Evolutionary conservation across 2,329 filamentous ascomycete species (phyloP).

Genomic region (Colletotrichum tabaci): DNA sequence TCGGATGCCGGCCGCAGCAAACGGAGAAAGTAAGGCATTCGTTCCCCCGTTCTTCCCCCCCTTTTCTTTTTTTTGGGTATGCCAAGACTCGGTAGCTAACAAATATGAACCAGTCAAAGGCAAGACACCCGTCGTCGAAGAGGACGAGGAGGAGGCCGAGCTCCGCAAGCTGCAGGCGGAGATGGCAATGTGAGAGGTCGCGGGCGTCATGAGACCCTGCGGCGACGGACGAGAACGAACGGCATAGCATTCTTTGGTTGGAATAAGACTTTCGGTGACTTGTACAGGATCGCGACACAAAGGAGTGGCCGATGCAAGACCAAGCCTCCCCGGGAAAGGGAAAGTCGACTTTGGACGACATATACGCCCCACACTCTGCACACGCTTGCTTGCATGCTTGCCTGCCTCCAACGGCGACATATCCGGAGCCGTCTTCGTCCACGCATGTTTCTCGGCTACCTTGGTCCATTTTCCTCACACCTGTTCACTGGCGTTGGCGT

Average conservation of each 20-base stretch:
- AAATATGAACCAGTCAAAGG: slow-evolving; percentile 60
- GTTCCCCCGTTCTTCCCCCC: no score
- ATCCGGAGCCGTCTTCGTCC: slow-evolving; percentile 18
- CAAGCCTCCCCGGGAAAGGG: slow-evolving; percentile 4
- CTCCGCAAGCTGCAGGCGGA: slow-evolving; percentile 93
- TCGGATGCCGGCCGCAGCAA: slow-evolving; percentile 81
- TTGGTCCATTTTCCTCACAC: slow-evolving; percentile 21
- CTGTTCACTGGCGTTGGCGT: slow-evolving; percentile 43
- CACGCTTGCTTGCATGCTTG: background rate
- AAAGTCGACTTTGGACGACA: slow-evolving; percentile 30
- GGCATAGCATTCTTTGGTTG: slow-evolving; percentile 42
- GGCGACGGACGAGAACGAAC: slow-evolving; percentile 28
- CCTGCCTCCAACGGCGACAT: background rate
- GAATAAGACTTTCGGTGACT: slow-evolving; percentile 27
- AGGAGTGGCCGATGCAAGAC: slow-evolving; percentile 2
- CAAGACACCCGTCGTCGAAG: slow-evolving; percentile 68
- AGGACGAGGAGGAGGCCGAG: slow-evolving; percentile 97
- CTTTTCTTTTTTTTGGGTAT: background rate
- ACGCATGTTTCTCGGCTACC: slow-evolving; percentile 23
- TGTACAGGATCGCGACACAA: slow-evolving; percentile 20
- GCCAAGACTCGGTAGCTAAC: slow-evolving; percentile 19
- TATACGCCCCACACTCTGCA: background rate
- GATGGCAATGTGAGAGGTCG: slow-evolving; percentile 85
- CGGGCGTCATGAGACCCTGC: slow-evolving; percentile 15
- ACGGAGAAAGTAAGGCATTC: slow-evolving; percentile 78